Conservation (phyloP, 208 protist genomes). For the Wallacemonas sp. region DNA sequence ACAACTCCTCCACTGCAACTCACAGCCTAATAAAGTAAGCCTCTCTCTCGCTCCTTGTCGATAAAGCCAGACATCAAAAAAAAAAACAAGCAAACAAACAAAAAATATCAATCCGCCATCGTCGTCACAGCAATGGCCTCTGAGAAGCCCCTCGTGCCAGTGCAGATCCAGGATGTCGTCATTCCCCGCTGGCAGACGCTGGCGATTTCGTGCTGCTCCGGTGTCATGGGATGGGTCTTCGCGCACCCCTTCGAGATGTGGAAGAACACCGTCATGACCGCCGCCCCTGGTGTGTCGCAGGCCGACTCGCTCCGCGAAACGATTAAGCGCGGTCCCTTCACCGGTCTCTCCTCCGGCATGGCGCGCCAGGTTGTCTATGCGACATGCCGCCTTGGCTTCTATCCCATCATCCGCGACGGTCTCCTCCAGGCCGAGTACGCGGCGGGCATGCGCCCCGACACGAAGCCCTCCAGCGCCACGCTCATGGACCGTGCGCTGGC, state of each 20-base stretch:
- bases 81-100: neutral
- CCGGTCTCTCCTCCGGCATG: conserved; percentile 74
- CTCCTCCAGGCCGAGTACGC: conserved; percentile 49
- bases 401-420: conserved; percentile 86
- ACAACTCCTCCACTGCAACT: conserved; percentile 5
- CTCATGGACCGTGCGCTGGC: conserved; percentile 74
- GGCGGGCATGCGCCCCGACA: conserved; percentile 31
- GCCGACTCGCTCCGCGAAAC: conserved; percentile 40
- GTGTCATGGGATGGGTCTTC: conserved; percentile 89
- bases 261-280: conserved; percentile 91
- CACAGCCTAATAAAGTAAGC: too few species aligned
- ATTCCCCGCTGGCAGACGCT: conserved; percentile 65
- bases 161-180: conserved; percentile 12
- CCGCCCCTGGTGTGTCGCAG: conserved; percentile 49
- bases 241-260: conserved; percentile 93
- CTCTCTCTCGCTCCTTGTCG: too few species aligned
- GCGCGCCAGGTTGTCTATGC: conserved; percentile 92
- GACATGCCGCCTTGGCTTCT: conserved; percentile 84
- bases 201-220: conserved; percentile 69
- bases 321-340: conserved; percentile 72
- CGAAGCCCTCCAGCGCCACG: conserved; percentile 51
- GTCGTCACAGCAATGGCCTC: neutral
- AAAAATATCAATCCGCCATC: neutral
- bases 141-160: neutral
- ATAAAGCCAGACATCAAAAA: too few species aligned